Percentiles rank a stretch among this genome's conserved stretches.
Evolutionary conservation across 1,284 basidiomycete species (phyloP).

Genomic region (Microbotryum saponariae): DNA sequence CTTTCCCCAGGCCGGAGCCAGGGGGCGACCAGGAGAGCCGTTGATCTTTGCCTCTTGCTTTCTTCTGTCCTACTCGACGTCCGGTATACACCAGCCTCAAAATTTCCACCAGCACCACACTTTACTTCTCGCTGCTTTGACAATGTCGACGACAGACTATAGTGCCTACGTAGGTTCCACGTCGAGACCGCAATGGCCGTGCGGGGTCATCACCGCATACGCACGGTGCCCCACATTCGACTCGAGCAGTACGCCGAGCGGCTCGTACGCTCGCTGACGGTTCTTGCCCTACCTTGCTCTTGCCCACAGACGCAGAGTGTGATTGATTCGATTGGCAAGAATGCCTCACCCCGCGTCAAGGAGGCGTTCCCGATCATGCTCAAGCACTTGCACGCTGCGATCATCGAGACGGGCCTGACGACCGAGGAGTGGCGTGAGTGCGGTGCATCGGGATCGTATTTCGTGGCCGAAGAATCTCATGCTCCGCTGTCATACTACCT

Average conservation of each 20-base stretch:
- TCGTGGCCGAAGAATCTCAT: neutral
- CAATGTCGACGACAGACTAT: no score
- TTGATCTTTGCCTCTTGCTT: no score
- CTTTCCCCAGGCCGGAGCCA: no score
- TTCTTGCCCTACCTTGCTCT: no score
- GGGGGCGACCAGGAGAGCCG: no score
- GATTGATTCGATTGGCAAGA: slow-evolving; percentile 46
- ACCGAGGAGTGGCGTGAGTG: slow-evolving; percentile 39
- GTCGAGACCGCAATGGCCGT: neutral
- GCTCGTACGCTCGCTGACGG: slow-evolving; percentile 42
- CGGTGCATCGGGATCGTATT: neutral
- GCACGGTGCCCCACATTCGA: slow-evolving; percentile 38
- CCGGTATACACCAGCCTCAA: no score
- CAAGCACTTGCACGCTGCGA: slow-evolving; percentile 37
- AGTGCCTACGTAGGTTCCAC: no score
- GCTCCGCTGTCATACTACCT: neutral
- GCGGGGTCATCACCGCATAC: neutral
- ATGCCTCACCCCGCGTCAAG: slow-evolving; percentile 41
- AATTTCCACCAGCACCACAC: no score
- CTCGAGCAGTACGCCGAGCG: neutral
- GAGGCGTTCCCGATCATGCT: slow-evolving; percentile 40
- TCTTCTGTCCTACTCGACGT: no score
- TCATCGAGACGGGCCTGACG: slow-evolving; percentile 41
- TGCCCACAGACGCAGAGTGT: no score
- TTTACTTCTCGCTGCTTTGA: no score